Evolutionary conservation across 2,329 filamentous ascomycete species (phyloP), one percentile per base, ranked within the genome.

Genomic region (Hymenoscyphus linearis): DNA sequence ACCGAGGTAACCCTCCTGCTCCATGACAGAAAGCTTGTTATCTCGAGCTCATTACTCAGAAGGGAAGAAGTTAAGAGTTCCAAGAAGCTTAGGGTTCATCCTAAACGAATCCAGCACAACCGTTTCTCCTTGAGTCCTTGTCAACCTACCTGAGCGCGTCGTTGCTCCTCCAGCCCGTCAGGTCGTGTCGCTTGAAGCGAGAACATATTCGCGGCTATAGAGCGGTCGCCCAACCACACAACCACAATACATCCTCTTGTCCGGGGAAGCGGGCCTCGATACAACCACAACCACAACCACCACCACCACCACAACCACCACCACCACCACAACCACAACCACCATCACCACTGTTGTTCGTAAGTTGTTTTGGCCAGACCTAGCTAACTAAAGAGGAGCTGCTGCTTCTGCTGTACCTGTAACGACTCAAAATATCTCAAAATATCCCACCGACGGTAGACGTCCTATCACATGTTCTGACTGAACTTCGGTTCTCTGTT

Each of bases 391-490:
- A n/a, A n/a, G n/a, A 16, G 18, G 14, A 4, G 35, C 36, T 47
- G 27, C 50, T 18, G 31, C 53, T 36, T 54, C n/a, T 52, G 47
- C 44, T 54, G 47, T 18, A 26, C n/a, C 27, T n/a, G 9, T 40
- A 25, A 14, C 22, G 13, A 14, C 12, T n/a, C 34, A 36, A 18
- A 18, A 52, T 37, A 22, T n/a, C 12, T n/a, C 34, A 36, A 18
- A 18, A 52, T 37, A 16, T 36, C 37, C 13, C 31, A n/a, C 31
- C 25, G 47, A 26, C 26, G n/a, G 18, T 22, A 44, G 60, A 34
- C 52, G 37, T 36, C 16, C 26, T 55, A 55, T 61, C 55, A 61
- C 55, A 61, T 61, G 60, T 40, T 25, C 36, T 60, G 54, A 58
- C 18, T 52, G 18, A 37, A 7, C 47, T 44, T 37, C 56, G 60